These are phyloP conservation scores for Zygoascus flipseniorum DNA, from an alignment of 805 yeast genomes.

Conservation along the genomic window DNA sequence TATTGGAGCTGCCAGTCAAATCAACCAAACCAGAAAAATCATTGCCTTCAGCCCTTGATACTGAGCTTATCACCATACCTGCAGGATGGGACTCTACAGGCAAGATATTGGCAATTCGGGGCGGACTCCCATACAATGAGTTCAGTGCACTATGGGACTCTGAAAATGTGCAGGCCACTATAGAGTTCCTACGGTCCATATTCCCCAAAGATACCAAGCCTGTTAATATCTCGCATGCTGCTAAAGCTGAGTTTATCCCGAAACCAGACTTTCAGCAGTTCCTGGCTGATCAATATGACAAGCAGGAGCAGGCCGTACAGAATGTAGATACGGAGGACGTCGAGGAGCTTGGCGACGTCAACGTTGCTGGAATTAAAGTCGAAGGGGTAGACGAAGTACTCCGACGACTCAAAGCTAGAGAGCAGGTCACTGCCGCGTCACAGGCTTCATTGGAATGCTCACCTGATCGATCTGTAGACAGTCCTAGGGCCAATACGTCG, in stretches of 20 bases:
- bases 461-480: not conserved
- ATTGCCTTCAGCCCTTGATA: constrained; percentile 17
- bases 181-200: not conserved
- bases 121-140: constrained; percentile 17
- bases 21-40: constrained; percentile 12
- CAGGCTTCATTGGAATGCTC: not conserved
- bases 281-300: constrained; percentile 14
- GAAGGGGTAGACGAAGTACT: constrained; percentile 18
- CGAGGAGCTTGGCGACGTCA: constrained; percentile 2
- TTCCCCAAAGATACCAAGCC: constrained; percentile 1
- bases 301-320: constrained; percentile 6
- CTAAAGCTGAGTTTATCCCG: not conserved
- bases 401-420: constrained; percentile 16
- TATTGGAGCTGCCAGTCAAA: constrained; percentile 15
- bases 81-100: constrained; percentile 30
- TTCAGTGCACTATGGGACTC: constrained; percentile 19
- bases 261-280: constrained; percentile 17
- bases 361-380: constrained; percentile 21
- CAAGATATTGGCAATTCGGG: constrained; percentile 22
- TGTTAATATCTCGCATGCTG: not conserved
- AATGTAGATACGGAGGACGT: not conserved
- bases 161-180: constrained; percentile 2
- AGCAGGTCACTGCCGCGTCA: constrained; percentile 6
- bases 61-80: constrained; percentile 21
- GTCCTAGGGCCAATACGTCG: not conserved